A percentile compares a stretch with the other conserved stretches of the same genome.
phyloP scores from a whole-genome alignment of 495 filamentous ascomycete species.

The Tetracladium marchalianum region DNA sequence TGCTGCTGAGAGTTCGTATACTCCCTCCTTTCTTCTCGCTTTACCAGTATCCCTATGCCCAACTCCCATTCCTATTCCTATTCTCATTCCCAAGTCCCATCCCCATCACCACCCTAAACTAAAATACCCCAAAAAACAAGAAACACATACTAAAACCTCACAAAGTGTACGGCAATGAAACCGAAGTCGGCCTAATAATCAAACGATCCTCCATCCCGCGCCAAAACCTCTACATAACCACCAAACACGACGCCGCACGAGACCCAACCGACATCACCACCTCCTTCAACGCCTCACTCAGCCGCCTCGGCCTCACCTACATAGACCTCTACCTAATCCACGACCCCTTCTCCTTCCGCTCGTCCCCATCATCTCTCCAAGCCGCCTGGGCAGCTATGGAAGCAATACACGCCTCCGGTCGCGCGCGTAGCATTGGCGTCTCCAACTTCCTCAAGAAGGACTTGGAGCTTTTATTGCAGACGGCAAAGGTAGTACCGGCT shows the following conservation, averaged over 20 bases:
- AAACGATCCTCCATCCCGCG: conserved; percentile 54
- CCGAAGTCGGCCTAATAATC: conserved; percentile 66
- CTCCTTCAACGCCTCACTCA: conserved; percentile 61
- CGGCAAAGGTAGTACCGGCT: conserved; percentile 51
- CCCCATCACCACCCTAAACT: neutral
- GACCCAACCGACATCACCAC: conserved; percentile 26
- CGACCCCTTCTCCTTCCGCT: conserved; percentile 55
- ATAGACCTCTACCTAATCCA: conserved; percentile 86
- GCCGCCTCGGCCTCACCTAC: conserved; percentile 67
- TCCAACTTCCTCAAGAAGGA: conserved; percentile 67
- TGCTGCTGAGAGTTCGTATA: conserved; percentile 52
- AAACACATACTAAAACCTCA: neutral
- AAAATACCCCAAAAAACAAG: neutral
- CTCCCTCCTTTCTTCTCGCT: neutral
- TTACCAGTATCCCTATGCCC: neutral
- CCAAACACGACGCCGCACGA: conserved; percentile 42
- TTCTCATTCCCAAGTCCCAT: neutral
- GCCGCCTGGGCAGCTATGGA: conserved; percentile 71
- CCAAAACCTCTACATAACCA: conserved; percentile 64
- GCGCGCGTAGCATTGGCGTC: conserved; percentile 71
- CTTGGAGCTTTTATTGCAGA: conserved; percentile 57
- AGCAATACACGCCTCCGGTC: conserved; percentile 56
- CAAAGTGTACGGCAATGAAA: conserved; percentile 68
- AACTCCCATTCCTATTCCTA: too few relatives aligned
- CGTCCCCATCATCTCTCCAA: conserved; percentile 57